Evolutionary conservation across 805 yeast genomes (phyloP), one percentile per base, ranked within the genome.

Genomic region (Saccharomycopsis schoenii): DNA sequence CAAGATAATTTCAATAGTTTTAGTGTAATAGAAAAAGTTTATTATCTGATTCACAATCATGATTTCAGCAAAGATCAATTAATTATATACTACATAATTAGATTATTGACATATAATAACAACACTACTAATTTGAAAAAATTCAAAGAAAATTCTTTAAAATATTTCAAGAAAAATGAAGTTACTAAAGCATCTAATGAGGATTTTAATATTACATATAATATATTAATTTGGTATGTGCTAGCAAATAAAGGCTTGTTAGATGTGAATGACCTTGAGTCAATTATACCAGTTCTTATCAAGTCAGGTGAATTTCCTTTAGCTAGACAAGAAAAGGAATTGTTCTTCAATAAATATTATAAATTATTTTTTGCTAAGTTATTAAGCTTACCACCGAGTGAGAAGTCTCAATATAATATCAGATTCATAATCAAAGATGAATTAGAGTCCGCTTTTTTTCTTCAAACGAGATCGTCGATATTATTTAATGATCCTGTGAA

Each of bases 361-460:
- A 59, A 43, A 37, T 17, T 59, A 17, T 59, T 41, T 21, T 15
- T 52, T 14, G 15, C 55, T 37, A 36, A 55, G 14, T 25, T 59
- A 17, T 25, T 47, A 12, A 42, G 21, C 4, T 39, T 43, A 2
- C 25, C 61, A 3, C 17, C 39, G 17, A 10, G n/a, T 21, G 24
- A 43, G 14, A 17, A 40, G 12, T 11, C 19, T 25, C 2, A 6
- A 8, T 15, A 25, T 15, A 24, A 21, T 4, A 57, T 56, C 21
- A 25, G 50, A 4, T 51, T 40, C 24, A 36, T 60, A 4, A 60
- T 60, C 5, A 41, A 41, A 8, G 41, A 60, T 17, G 55, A 60
- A 29, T 12, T 60, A 11, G 58, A 60, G 34, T 57, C 62, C 2
- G 39, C 21, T n/a, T 50, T 60, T 39, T 12, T 56, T 8, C 40